Conservation (phyloP, 768 basidiomycete species). For the Psilocybe sp. region DNA sequence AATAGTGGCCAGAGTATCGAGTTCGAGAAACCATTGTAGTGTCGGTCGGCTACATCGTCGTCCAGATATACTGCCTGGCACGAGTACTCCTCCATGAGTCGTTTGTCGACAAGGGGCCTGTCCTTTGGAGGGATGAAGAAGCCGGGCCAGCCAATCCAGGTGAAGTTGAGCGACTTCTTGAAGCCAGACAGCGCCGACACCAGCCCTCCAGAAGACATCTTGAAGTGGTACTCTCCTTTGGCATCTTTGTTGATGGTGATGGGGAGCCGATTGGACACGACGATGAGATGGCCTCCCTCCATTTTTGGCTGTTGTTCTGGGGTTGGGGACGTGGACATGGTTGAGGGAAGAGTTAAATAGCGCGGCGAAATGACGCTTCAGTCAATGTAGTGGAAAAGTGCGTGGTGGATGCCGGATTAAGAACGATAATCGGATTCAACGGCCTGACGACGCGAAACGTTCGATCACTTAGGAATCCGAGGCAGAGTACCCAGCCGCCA, state of each 20-base stretch:
- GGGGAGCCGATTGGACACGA: slow-evolving; percentile 94
- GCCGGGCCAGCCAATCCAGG: slow-evolving; percentile 96
- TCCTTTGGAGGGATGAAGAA: slow-evolving; percentile 93
- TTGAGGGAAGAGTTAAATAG: slow-evolving; percentile 20
- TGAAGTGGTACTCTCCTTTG: slow-evolving; percentile 92
- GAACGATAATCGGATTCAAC: slow-evolving; percentile 27
- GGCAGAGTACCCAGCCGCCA: no score
- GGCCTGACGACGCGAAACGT: slow-evolving; percentile 25
- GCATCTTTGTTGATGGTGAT: slow-evolving; percentile 95
- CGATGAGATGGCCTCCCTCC: slow-evolving; percentile 76
- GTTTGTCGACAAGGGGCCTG: slow-evolving; percentile 85
- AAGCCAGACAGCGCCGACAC: slow-evolving; percentile 96
- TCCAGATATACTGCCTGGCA: slow-evolving; percentile 98
- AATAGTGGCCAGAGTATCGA: slow-evolving; percentile 99
- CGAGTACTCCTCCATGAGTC: slow-evolving; percentile 91
- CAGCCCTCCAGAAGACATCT: slow-evolving; percentile 98
- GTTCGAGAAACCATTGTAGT: slow-evolving; percentile 99
- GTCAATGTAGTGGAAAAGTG: slow-evolving; percentile 24
- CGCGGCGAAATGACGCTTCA: slow-evolving; percentile 13
- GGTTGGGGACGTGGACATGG: slow-evolving; percentile 25
- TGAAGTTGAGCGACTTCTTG: slow-evolving; percentile 97
- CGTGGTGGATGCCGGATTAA: slow-evolving; percentile 28
- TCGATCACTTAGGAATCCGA: slow-evolving; percentile 10
- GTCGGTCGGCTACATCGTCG: slow-evolving; percentile 96
- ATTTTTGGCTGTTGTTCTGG: slow-evolving; percentile 34